Evolutionary conservation across 371 early-diverging fungal species (phyloP), one percentile per base, ranked within the genome.

Genomic region (Mortierella sp.): DNA sequence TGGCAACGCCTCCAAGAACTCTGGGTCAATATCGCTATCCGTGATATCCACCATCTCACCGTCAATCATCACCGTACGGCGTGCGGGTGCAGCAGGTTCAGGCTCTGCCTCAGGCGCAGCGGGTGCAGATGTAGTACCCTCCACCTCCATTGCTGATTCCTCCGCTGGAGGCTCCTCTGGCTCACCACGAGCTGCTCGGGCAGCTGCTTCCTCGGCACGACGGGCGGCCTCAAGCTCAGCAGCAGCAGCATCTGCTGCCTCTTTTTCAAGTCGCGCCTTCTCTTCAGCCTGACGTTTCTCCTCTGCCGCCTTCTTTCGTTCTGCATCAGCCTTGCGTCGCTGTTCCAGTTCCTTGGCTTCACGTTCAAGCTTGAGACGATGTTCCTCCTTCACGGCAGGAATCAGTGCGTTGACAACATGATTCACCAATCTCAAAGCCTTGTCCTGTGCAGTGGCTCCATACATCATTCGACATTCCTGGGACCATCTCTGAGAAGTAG

Each of bases 1-100:
- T 0, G 99, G 99, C 45, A 98, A 80, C 1, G 99, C 99, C 71
- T 94, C 92, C 62, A 98, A 81, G 78, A 98, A 98, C 58, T 92
- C 93, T 0, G 90, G 86, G 70, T 98, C 99, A 48, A 98, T 97
- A 22, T 96, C 98, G 39, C 94, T 91, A 22, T 94, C 94, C 2
- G 96, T 92, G 27, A 98, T 94, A 69, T 98, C 98, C 0, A 96
- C 86, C 57, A 81, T 61, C 45, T 88, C 71, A n/a, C 95, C 95
- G 59, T 88, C 81, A 34, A 95, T 79, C 41, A 73, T 85, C 34
- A 93, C 85, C 12, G 85, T 66, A 9, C 60, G 46, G 50, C 63
- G 39, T 65, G 50, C 48, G 16, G 77, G 69, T 5, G 65, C 59
- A 0, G 48, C 86, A 0, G 84, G 79, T 24, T 80, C 80, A 5